Base-by-base conservation (phyloP, 2,329 filamentous ascomycete genomes). In the Pseudogymnoascus sp. region DNA sequence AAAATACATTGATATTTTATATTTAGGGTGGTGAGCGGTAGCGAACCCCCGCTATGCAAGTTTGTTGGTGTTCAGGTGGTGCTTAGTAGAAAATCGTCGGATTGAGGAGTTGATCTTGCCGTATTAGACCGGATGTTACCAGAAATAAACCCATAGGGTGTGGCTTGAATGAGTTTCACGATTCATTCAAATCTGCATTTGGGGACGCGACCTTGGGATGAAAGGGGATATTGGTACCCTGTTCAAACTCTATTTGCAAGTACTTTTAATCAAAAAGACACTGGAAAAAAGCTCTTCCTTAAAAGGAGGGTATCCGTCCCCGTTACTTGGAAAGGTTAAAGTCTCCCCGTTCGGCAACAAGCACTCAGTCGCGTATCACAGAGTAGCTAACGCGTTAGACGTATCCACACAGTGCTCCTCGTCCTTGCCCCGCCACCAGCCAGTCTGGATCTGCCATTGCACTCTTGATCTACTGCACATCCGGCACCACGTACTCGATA, bases 401-500 rank as follows among this genome's bases (percentile, higher is more conserved):
- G 65, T 67, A 62, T 72, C 70, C 63, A 72, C 68, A 70, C 70
- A 72, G 16, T 73, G 65, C n/a, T 72, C 70, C 64, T 73, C 66
- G 59, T 72, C 66, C 61, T 69, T 67, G n/a, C 72, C 72, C 59
- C 0, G 68, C 59, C 6, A 11, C 56, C 7, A 47, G 31, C 69
- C 69, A 74, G 11, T 70, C 71, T 6, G 70, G 71, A 61, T 73
- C 71, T 6, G 68, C 29, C 44, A 70, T 65, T 16, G 73, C 50
- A 4, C 66, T 64, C n/a, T 53, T 56, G 62, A 72, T 69, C 10
- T 44, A 29, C 24, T 70, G 10, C 11, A 68, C 13, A 31, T 66
- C 66, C 3, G 67, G 65, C 33, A 72, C 21, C 2, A 56, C 66
- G 56, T 74, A 73, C 64, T 74, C 71, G 47, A 73, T 68, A 44